phyloP scores from a whole-genome alignment of 2,329 filamentous ascomycete genomes.

The Diaporthe citri region DNA sequence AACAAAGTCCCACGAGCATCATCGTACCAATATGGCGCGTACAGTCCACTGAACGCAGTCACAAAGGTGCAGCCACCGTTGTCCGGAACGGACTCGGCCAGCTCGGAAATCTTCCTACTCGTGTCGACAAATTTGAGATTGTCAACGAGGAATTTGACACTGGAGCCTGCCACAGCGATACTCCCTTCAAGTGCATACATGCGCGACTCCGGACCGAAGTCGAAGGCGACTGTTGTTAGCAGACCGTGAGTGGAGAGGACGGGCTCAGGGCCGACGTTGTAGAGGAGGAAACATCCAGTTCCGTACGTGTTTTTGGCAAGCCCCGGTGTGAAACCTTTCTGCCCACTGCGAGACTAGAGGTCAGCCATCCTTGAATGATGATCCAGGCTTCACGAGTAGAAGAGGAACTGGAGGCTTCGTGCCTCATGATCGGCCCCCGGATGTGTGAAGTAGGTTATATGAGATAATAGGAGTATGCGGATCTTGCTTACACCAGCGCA shows the following conservation, averaged over 20 bases:
- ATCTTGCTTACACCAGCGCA: conserved; percentile 70
- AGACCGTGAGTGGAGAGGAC: conserved; percentile 88
- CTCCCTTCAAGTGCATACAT: conserved; percentile 88
- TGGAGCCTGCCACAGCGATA: conserved; percentile 84
- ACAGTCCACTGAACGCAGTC: conserved; percentile 90
- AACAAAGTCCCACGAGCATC: conserved; percentile 91
- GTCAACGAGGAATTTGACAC: conserved; percentile 79
- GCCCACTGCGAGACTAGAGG: conserved; percentile 60
- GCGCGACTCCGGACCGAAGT: conserved; percentile 75
- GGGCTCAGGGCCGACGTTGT: conserved; percentile 87
- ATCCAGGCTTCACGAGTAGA: no score
- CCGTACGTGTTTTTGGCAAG: conserved; percentile 93
- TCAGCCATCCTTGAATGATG: background rate
- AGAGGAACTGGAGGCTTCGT: background rate
- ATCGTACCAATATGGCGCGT: conserved; percentile 95
- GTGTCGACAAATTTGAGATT: conserved; percentile 72
- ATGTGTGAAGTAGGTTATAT: no score
- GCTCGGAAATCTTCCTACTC: conserved; percentile 61
- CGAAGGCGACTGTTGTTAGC: conserved; percentile 87
- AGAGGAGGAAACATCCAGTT: conserved; percentile 89
- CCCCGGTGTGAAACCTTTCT: conserved; percentile 85
- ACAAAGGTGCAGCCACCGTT: conserved; percentile 90
- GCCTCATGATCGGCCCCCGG: no score
- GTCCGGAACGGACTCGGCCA: conserved; percentile 70
- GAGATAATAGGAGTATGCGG: accelerated